phyloP scores from a whole-genome alignment of 192 early-diverging fungal species.

The Linnemannia zychae region DNA sequence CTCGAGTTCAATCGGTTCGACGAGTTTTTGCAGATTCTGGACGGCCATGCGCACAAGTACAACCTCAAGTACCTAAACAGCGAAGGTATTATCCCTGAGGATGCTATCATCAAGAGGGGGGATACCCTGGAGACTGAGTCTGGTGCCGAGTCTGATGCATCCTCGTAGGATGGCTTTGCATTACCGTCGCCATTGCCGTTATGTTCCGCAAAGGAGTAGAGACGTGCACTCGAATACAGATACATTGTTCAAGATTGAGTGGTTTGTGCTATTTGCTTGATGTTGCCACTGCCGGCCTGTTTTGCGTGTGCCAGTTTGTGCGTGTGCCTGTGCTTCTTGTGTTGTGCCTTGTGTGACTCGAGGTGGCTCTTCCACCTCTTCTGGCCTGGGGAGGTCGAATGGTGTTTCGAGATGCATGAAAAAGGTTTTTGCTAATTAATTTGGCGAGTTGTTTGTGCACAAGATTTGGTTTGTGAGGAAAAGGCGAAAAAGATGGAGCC shows the following conservation, averaged over 20 bases:
- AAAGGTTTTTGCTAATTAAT: background rate
- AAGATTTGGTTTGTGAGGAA: background rate
- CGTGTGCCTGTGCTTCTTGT: background rate
- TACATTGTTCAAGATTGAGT: background rate
- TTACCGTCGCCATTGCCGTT: background rate
- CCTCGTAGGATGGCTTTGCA: constrained; percentile 28
- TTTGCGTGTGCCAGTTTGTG: background rate
- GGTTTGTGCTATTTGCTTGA: too few species aligned
- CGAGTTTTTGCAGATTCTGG: constrained; percentile 72
- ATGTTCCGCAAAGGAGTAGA: background rate
- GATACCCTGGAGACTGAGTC: constrained; percentile 40
- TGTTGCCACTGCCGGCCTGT: too few species aligned
- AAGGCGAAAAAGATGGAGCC: background rate
- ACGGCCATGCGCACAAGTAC: constrained; percentile 61
- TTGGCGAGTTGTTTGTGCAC: background rate
- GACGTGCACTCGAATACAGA: background rate
- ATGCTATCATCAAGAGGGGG: constrained; percentile 53
- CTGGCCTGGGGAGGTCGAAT: background rate
- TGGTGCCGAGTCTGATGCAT: constrained; percentile 35
- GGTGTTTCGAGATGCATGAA: background rate
- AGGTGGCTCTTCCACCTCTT: background rate
- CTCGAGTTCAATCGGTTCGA: constrained; percentile 71
- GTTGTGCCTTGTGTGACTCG: background rate
- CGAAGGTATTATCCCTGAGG: constrained; percentile 69
- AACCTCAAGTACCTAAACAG: constrained; percentile 73